Evolutionary conservation across 2,329 filamentous ascomycete species (phyloP), one percentile per base, ranked within the genome.

Genomic region (Didymella lethalis): DNA sequence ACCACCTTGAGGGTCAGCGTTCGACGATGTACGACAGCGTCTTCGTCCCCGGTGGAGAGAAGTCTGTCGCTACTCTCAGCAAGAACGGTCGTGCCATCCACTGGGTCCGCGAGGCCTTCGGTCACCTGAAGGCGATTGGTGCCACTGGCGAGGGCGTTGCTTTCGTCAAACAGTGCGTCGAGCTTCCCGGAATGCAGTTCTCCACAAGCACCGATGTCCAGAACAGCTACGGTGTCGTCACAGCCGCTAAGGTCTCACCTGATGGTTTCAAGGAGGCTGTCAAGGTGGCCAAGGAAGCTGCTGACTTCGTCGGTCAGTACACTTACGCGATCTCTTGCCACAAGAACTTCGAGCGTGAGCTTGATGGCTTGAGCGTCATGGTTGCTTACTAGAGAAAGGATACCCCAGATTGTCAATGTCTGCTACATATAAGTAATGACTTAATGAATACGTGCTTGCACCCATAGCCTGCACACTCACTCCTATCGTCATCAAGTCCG

Each of bases 11-110:
- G 66, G 91, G 90, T 0, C 88, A 90, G 84, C 86, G 91, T 16
- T 91, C 88, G 28, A 92, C 89, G 34, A 87, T 95, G 83, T 94
- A 94, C 63, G 92, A 95, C 72, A 88, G 90, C 0, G 72, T 93
- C 28, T 93, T 92, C 70, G 79, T 96, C 2, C 91, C 91, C 0
- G 90, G 90, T 1, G 91, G 92, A 1, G 80, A 83, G 0, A 81
- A 88, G 57, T 86, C 86, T 0, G 78, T 90, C 44, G 79, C 84
- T 51, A 86, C 86, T 0, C 83, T 95, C 0, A 78, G 83, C 55
- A 86, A 88, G 79, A 91, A 84, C 61, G 91, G 91, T 0, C 88
- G 90, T 18, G 90, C 90, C 0, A 71, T 90, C 1, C 89, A 94
- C 79, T 95, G 89, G 86, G 79, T 94, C 4, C 85, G 89, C 2